These are phyloP conservation scores for Aspergillus pseudotamarii DNA, from an alignment of 2,329 filamentous ascomycete genomes.

Conservation along the genomic window DNA sequence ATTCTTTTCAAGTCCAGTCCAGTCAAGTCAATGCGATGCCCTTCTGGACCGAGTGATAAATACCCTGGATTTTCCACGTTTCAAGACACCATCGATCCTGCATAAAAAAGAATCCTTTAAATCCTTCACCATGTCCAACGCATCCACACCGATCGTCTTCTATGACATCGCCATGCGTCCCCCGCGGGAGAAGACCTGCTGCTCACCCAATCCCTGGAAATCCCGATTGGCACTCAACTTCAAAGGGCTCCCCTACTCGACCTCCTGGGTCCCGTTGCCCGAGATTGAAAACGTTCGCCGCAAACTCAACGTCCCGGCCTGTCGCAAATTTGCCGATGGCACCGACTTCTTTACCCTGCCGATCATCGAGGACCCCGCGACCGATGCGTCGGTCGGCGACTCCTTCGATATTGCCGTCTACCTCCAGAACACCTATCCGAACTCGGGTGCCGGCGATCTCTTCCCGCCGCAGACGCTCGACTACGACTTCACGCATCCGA, in stretches of 20 bases:
- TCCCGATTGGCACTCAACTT: conserved; percentile 54
- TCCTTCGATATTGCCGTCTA: conserved; percentile 68
- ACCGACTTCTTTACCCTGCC: conserved; percentile 64
- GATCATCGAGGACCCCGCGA: conserved; percentile 53
- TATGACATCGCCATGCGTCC: conserved; percentile 52
- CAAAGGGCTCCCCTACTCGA: conserved; percentile 52
- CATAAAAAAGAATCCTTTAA: too few relatives aligned
- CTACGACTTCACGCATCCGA: conserved; percentile 38
- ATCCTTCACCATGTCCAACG: not conserved
- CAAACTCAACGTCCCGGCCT: conserved; percentile 50
- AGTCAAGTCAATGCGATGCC: too few relatives aligned
- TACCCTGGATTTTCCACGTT: too few relatives aligned
- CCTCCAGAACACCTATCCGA: conserved; percentile 57
- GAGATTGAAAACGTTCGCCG: conserved; percentile 55
- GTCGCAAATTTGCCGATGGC: conserved; percentile 60
- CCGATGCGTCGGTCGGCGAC: conserved; percentile 55
- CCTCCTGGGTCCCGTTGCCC: conserved; percentile 56
- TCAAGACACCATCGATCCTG: too few relatives aligned
- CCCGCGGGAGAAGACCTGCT: conserved; percentile 21
- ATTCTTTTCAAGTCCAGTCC: too few relatives aligned
- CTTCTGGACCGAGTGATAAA: too few relatives aligned
- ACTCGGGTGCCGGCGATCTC: conserved; percentile 47
- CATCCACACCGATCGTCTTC: conserved; percentile 37
- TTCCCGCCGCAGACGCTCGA: conserved; percentile 52
- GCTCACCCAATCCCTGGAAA: conserved; percentile 56